These are phyloP conservation scores for Dimocarpus longan DNA, from an alignment of 345 rosid genomes.

Conservation along the genomic window DNA sequence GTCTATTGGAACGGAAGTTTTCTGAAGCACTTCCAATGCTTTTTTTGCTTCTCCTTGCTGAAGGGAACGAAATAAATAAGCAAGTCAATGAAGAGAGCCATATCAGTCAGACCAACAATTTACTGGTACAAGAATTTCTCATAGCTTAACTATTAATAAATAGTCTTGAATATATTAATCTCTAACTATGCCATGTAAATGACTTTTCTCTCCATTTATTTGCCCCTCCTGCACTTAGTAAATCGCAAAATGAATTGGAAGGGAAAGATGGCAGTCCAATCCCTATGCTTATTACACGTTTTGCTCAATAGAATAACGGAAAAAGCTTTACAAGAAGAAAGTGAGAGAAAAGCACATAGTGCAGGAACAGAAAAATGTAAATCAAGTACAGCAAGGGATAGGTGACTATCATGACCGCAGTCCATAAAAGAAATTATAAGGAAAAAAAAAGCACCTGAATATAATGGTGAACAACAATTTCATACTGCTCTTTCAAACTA, in stretches of 20 bases:
- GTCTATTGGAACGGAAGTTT: conserved; percentile 79
- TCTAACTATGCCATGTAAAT: neutral
- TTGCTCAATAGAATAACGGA: neutral
- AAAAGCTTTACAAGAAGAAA: neutral
- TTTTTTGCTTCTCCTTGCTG: conserved; percentile 98
- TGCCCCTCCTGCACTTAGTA: conserved; percentile 5
- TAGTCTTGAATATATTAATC: neutral
- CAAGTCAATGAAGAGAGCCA: neutral
- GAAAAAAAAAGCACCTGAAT: conserved; percentile 65
- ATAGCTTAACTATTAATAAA: neutral
- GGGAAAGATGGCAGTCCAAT: neutral
- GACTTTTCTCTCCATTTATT: neutral
- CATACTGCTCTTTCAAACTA: conserved; percentile 88
- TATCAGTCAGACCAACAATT: conserved; percentile 11
- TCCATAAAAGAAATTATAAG: conserved; percentile 5
- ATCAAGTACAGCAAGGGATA: conserved; percentile 11
- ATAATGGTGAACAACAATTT: conserved; percentile 84
- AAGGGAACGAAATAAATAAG: conserved; percentile 23
- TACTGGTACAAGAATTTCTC: neutral
- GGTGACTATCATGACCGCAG: neutral
- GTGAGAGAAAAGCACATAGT: neutral
- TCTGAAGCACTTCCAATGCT: conserved; percentile 88
- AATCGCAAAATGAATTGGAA: neutral
- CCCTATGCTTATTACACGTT: neutral
- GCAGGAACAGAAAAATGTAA: neutral